A percentile compares a stretch with the other conserved stretches of the same genome.
Conservation (phyloP, 768 basidiomycete species). For the Pleurotus pulmonarius region DNA sequence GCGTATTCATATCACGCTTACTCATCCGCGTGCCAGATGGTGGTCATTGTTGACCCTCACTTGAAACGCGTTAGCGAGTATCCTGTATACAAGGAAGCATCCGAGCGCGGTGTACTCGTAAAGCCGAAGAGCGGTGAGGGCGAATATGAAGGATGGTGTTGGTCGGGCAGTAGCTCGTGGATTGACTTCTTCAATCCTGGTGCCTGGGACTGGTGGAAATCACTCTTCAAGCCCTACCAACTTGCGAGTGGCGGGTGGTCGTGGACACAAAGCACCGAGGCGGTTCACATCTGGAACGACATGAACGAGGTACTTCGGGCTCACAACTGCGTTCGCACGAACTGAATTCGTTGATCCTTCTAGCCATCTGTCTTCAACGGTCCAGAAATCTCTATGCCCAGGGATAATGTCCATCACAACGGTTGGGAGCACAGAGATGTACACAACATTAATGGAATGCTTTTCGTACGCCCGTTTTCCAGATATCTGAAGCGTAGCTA, state of each 20-base stretch:
- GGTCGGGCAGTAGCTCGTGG: slow-evolving; percentile 96
- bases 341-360: not conserved
- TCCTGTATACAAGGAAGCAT: slow-evolving; percentile 82
- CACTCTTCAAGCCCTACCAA: slow-evolving; percentile 66
- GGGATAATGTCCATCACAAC: slow-evolving; percentile 74
- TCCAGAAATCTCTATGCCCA: slow-evolving; percentile 82
- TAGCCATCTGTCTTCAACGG: slow-evolving; percentile 98
- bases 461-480: slow-evolving; percentile 54
- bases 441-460: slow-evolving; percentile 98
- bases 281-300: slow-evolving; percentile 96
- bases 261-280: slow-evolving; percentile 78
- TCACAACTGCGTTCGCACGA: not conserved
- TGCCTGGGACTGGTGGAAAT: slow-evolving; percentile 89
- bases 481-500: not conserved
- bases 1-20: not conserved
- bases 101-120: slow-evolving; percentile 76
- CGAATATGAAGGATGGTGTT: slow-evolving; percentile 98
- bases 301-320: slow-evolving; percentile 83
- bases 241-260: slow-evolving; percentile 57
- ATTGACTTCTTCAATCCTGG: slow-evolving; percentile 94
- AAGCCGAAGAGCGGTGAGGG: slow-evolving; percentile 76
- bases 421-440: slow-evolving; percentile 99
- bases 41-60: slow-evolving; percentile 96
- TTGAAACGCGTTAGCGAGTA: slow-evolving; percentile 79
- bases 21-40: slow-evolving; percentile 67